phyloP scores from a whole-genome alignment of 495 filamentous ascomycete species.

The Penicillium egyptiacum region DNA sequence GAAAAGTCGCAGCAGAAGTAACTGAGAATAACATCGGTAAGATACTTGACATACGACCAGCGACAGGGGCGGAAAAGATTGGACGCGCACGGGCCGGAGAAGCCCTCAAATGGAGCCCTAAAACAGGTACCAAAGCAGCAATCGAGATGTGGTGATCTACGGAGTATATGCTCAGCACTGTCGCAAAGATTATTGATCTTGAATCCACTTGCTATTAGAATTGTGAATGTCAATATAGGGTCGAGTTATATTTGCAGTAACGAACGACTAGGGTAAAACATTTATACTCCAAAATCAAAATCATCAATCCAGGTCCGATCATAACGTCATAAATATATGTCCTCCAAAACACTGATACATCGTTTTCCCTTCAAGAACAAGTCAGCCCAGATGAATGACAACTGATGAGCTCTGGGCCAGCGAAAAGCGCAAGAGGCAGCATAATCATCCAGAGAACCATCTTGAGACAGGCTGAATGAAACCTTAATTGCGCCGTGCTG shows the following conservation, averaged over 20 bases:
- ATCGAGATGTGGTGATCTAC: neutral
- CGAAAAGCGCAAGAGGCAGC: neutral
- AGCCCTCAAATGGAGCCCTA: conserved; percentile 32
- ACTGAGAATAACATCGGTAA: conserved; percentile 33
- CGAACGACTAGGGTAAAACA: conserved; percentile 26
- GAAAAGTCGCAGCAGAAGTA: conserved; percentile 22
- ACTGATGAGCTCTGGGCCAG: neutral
- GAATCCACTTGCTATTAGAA: neutral
- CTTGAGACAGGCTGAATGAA: neutral
- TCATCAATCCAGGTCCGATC: conserved; percentile 31
- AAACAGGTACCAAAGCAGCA: conserved; percentile 14
- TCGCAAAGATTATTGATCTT: neutral
- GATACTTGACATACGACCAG: conserved; percentile 7
- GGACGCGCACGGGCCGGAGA: conserved; percentile 33
- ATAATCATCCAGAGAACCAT: neutral
- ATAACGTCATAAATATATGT: conserved; percentile 41
- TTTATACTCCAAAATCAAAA: conserved; percentile 14
- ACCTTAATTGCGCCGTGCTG: neutral
- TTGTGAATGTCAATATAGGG: neutral
- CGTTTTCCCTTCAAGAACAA: conserved; percentile 12
- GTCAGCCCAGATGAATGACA: neutral
- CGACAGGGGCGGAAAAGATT: conserved; percentile 27
- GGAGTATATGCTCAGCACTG: neutral
- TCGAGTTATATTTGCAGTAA: conserved; percentile 13
- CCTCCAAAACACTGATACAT: conserved; percentile 25